Evolutionary conservation across 345 rosid species (phyloP).

Genomic region (Lepidium didymum): DNA sequence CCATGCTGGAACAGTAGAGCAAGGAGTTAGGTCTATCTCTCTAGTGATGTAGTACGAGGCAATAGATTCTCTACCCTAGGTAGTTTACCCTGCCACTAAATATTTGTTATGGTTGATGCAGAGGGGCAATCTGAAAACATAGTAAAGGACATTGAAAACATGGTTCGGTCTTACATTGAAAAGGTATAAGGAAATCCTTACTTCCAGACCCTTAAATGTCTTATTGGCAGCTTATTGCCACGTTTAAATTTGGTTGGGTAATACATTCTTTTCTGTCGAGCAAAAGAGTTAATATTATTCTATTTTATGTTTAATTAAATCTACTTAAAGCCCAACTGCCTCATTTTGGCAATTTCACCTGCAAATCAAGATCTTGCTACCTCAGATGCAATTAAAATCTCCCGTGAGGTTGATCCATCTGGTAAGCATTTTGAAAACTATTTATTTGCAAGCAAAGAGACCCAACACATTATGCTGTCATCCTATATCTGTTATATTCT

Average conservation of each 20-base stretch:
- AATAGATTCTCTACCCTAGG: neutral
- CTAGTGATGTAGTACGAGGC: neutral
- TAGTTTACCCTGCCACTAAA: neutral
- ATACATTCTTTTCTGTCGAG: neutral
- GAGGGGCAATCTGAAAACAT: slow-evolving; percentile 97
- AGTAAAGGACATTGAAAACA: slow-evolving; percentile 91
- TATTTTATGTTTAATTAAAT: slow-evolving; percentile 7
- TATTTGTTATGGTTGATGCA: slow-evolving; percentile 31
- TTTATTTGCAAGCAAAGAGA: neutral
- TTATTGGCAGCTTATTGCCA: neutral
- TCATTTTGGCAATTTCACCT: slow-evolving; percentile 96
- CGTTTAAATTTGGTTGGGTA: neutral
- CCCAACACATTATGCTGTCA: neutral
- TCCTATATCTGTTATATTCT: slow-evolving; percentile 4
- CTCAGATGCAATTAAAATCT: slow-evolving; percentile 35
- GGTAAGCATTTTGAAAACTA: slow-evolving; percentile 39
- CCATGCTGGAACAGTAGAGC: neutral
- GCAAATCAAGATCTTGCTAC: slow-evolving; percentile 99
- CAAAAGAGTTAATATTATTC: neutral
- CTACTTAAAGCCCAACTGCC: slow-evolving; percentile 82
- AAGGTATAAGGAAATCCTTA: slow-evolving; percentile 50
- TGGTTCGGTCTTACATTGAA: slow-evolving; percentile 95
- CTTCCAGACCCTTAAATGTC: neutral
- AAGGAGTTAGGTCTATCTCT: neutral
- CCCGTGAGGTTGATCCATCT: slow-evolving; percentile 93